Conservation (phyloP, 2,329 filamentous ascomycete genomes). For the Tolypocladium pustulatum region DNA sequence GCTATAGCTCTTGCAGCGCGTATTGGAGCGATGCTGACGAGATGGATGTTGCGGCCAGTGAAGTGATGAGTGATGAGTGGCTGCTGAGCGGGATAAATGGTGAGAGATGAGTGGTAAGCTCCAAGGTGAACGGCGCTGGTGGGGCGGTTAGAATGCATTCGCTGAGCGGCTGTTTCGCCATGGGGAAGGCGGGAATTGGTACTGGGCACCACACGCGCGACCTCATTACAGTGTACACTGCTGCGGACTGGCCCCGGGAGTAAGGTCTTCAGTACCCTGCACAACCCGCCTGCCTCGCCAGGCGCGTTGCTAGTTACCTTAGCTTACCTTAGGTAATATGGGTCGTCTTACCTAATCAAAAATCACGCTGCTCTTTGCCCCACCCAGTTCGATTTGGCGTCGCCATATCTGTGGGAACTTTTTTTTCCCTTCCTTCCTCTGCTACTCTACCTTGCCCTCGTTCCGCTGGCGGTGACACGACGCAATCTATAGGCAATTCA, state of each 20-base stretch:
- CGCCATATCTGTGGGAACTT: background rate
- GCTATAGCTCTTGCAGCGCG: background rate
- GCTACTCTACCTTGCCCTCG: background rate
- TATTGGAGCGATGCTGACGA: background rate
- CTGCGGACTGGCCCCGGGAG: background rate
- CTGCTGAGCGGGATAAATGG: background rate
- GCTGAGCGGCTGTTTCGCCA: background rate
- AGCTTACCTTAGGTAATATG: no score
- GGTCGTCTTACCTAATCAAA: background rate
- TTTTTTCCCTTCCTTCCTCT: background rate
- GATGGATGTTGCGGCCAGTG: background rate
- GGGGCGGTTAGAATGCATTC: background rate
- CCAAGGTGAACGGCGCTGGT: background rate
- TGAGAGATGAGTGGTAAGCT: background rate
- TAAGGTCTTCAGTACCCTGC: background rate
- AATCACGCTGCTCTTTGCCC: background rate
- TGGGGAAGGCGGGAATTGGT: background rate
- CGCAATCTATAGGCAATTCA: background rate
- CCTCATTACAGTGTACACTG: background rate
- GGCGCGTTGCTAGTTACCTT: background rate
- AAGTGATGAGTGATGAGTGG: constrained; percentile 1
- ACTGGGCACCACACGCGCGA: background rate
- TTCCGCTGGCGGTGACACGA: background rate
- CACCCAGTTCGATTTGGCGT: background rate
- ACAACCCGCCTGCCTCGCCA: background rate